These are phyloP conservation scores for Piper longum DNA, from an alignment of 164 flowering plant species.

Conservation along the genomic window DNA sequence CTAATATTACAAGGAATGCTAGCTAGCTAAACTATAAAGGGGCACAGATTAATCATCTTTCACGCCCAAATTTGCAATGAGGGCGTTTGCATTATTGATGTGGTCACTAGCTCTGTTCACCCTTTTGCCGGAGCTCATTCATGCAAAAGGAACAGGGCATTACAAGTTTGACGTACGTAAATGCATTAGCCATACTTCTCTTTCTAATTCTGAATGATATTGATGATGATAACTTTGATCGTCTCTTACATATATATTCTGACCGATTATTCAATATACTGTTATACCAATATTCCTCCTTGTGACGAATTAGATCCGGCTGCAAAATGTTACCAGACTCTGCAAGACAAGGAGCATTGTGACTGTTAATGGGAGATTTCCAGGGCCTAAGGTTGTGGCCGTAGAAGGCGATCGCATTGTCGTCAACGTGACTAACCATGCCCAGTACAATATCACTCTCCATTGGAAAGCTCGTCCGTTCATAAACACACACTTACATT, in stretches of 20 bases:
- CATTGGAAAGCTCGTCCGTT: constrained; percentile 18
- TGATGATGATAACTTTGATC: too few species aligned
- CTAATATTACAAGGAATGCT: too few species aligned
- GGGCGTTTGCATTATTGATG: too few species aligned
- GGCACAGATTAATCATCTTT: too few species aligned
- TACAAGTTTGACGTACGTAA: constrained; percentile 27
- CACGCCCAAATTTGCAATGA: too few species aligned
- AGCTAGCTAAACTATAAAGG: too few species aligned
- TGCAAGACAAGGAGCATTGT: constrained; percentile 27
- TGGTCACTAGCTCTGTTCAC: too few species aligned
- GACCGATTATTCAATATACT: not conserved
- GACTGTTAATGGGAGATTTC: constrained; percentile 34
- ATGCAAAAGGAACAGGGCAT: constrained; percentile 18
- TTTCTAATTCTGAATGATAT: not conserved
- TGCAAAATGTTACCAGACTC: constrained; percentile 26
- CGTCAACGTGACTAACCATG: constrained; percentile 30
- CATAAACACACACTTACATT: too few species aligned
- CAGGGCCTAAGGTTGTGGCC: constrained; percentile 32
- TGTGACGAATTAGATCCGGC: constrained; percentile 12
- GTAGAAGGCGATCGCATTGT: constrained; percentile 36
- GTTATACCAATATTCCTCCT: too few species aligned
- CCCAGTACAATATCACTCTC: constrained; percentile 23
- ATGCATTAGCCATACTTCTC: too few species aligned
- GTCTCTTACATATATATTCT: not conserved
- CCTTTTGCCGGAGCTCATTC: not conserved